A percentile compares a stretch with the other conserved stretches of the same genome.
Evolutionary conservation across 2,329 filamentous ascomycete genomes (phyloP).

Genomic region (Pyricularia sp.): DNA sequence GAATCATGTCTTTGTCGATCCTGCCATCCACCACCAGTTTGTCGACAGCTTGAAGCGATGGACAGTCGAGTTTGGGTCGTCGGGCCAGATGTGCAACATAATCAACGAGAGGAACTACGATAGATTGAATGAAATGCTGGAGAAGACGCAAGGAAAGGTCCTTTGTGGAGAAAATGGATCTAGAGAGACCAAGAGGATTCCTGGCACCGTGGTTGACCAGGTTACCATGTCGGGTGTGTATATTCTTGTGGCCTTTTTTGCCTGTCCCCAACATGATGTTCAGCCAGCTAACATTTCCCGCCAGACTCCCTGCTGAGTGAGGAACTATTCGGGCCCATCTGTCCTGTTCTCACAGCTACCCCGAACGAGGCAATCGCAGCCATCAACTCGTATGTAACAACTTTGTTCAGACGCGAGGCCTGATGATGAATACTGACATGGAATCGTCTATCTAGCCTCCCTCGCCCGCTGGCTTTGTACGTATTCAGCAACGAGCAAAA

Average conservation of each 20-base stretch:
- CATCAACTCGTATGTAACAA: constrained; percentile 8
- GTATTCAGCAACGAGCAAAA: constrained; percentile 24
- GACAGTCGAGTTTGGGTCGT: constrained; percentile 20
- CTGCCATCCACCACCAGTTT: constrained; percentile 26
- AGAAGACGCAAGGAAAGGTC: constrained; percentile 24
- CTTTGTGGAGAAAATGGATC: constrained; percentile 23
- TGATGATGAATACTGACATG: no score
- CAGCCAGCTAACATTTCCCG: neutral
- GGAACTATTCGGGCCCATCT: constrained; percentile 34
- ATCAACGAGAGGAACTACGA: constrained; percentile 32
- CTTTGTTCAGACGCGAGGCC: no score
- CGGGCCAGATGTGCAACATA: constrained; percentile 21
- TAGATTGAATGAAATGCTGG: constrained; percentile 25
- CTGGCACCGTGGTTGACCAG: constrained; percentile 27
- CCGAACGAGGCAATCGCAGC: constrained; percentile 18
- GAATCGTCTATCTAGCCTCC: constrained; percentile 10
- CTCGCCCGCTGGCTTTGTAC: constrained; percentile 29
- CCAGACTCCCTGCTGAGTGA: constrained; percentile 30
- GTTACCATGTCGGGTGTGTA: constrained; percentile 15
- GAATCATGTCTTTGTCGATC: constrained; percentile 35
- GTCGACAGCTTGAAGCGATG: constrained; percentile 22
- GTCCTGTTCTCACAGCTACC: constrained; percentile 27
- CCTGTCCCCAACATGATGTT: neutral
- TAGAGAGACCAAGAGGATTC: constrained; percentile 19
- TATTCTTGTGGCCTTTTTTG: neutral